These are phyloP conservation scores for Silene uniflora DNA, from an alignment of 148 eudicot genomes.

Conservation along the genomic window DNA sequence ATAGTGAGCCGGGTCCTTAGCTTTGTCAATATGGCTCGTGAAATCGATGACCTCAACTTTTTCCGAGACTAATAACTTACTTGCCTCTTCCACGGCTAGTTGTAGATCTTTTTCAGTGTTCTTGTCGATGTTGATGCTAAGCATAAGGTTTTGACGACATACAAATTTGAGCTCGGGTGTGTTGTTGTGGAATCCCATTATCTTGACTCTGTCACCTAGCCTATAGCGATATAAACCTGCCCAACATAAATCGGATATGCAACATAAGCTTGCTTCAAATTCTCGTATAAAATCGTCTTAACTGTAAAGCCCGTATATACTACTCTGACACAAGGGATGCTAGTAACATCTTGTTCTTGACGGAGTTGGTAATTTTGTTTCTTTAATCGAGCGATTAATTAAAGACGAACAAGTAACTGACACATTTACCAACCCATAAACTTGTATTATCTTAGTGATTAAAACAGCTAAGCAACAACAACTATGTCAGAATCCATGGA, in stretches of 20 bases:
- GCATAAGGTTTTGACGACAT: conserved; percentile 76
- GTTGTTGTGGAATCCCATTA: conserved; percentile 72
- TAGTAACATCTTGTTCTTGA: too few species aligned
- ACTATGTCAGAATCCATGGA: conserved; percentile 12
- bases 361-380: conserved; percentile 5
- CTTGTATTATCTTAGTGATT: neutral
- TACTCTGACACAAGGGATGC: too few species aligned
- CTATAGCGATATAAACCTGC: conserved; percentile 86
- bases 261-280: too few species aligned
- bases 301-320: too few species aligned
- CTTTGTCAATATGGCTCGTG: conserved; percentile 57
- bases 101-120: conserved; percentile 90
- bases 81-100: conserved; percentile 63
- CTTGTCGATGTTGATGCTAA: conserved; percentile 85
- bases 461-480: conserved; percentile 23
- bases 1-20: conserved; percentile 67
- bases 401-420: neutral
- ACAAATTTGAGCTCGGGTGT: conserved; percentile 83
- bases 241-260: neutral
- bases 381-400: neutral
- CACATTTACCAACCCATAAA: neutral
- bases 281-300: neutral
- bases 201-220: conserved; percentile 75
- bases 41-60: conserved; percentile 72
- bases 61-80: conserved; percentile 43